Evolutionary conservation across 225 moss, liverwort and hornwort species (phyloP), one percentile per base, ranked within the genome.

Genomic region (Polytrichum formosum): DNA sequence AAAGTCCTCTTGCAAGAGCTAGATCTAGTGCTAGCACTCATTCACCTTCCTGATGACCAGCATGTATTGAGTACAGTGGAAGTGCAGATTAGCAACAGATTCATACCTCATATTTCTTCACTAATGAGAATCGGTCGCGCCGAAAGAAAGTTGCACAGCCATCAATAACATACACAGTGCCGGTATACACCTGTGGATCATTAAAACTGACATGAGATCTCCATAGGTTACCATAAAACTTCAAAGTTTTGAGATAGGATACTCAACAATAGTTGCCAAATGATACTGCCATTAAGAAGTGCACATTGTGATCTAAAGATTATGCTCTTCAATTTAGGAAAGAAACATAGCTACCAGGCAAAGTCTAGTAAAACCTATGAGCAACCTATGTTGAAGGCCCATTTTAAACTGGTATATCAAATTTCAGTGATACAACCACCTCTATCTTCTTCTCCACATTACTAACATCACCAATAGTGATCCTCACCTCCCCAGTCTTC

Each of bases 131-230:
- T 25, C 96, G 89, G 73, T 96, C 96, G 22, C 93, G 90, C 65
- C 93, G 79, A 30, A 91, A 96, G 78, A 96, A 96, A 20, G 96
- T 96, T 30, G 96, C 96, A 79, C 96, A 96, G 64, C 96, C 96
- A 86, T 96, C 96, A 77, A 96, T 96, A 23, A 87, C 92, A 77
- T 92, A 96, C 23, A 77, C 84, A 76, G 88, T 81, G 65, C 96
- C 96, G 6, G 93, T 91, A 76, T 85, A 96, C 53, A 96, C 92
- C 96, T 96, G 87, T 19, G 28, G 63, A n/a, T 56, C 73, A 76
- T 27, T 28, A 64, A 64, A 19, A 64, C 46, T 46, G 46, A 3
- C 16, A 46, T 46, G 16, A 46, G 13, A 10, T 46, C 46, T 22
- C 16, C 9, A 61, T 6, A 22, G 16, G 21, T 26, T 8, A 61